Base-by-base conservation (phyloP, 768 basidiomycete genomes). In the Collybiopsis luxurians region DNA sequence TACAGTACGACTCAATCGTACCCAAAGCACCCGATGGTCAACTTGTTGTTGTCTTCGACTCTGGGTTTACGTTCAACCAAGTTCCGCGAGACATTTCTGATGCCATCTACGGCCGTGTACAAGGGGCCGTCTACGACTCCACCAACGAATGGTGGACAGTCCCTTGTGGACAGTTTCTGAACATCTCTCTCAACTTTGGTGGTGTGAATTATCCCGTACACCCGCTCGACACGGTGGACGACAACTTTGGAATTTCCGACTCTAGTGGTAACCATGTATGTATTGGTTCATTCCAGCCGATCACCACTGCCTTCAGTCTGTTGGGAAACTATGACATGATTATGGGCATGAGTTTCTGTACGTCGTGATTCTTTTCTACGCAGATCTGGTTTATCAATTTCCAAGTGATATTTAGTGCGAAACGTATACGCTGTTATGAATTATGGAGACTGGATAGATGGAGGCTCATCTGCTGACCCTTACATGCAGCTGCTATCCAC, bases 271-370 rank as follows among this genome's bases (percentile, higher is more conserved):
- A 74, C 60, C 68, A 77, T 53, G 78, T 81, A 1, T 92, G 89
- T 67, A 75, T 86, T 55, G 89, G 90, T 15, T 74, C 86, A 82
- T 92, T 90, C 77, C 90, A 92, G 76, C 90, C 90, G 2, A 89
- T 91, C 60, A 89, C 89, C 13, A 82, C 84, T 3, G 88, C 89
- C 4, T 90, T 91, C 72, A 86, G 87, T 73, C 60, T 90, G 40
- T 79, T 89, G 26, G 87, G 89, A 60, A 79, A 87, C 66, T 92
- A 89, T 60, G 90, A 92, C 62, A 85, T 91, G 77, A 89, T 92
- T 63, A 78, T 91, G 48, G 90, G 90, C 60, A 90, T 90, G 88
- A 80, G 79, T 53, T 90, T 92, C 74, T 56, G 89, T 91, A 70
- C 62, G 87, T 70, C 12, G 36, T 23, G 12, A 40, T 23, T 2